Conservation (phyloP, 345 rosid species). For the Dipteronia sinensis region DNA sequence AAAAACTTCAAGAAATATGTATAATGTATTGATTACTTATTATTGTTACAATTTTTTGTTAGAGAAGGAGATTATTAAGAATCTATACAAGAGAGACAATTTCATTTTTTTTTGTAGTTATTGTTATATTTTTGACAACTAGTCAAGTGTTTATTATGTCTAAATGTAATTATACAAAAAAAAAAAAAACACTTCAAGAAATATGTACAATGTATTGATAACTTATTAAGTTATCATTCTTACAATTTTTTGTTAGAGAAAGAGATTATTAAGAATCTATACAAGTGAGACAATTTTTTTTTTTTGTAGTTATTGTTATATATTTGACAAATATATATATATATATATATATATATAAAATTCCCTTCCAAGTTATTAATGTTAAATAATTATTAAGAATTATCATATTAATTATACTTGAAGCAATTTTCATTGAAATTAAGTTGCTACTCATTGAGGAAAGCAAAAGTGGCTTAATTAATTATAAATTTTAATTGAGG, state of each 20-base stretch:
- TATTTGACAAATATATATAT: no score
- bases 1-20: neutral
- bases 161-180: neutral
- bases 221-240: neutral
- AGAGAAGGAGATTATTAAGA: slow-evolving; percentile 2
- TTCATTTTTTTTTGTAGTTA: neutral
- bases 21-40: neutral
- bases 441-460: no score
- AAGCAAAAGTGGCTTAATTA: no score
- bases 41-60: neutral
- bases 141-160: neutral
- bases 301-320: neutral
- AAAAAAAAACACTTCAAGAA: neutral
- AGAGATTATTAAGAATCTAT: slow-evolving; percentile 1
- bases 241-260: neutral
- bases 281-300: neutral
- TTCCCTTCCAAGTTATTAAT: no score
- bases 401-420: no score
- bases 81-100: neutral
- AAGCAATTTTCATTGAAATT: no score
- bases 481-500: no score
- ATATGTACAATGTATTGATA: neutral
- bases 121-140: no score
- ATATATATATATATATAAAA: no score
- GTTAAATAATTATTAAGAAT: no score